Conservation (phyloP, 768 basidiomycete species). For the Mycena belliarum region DNA sequence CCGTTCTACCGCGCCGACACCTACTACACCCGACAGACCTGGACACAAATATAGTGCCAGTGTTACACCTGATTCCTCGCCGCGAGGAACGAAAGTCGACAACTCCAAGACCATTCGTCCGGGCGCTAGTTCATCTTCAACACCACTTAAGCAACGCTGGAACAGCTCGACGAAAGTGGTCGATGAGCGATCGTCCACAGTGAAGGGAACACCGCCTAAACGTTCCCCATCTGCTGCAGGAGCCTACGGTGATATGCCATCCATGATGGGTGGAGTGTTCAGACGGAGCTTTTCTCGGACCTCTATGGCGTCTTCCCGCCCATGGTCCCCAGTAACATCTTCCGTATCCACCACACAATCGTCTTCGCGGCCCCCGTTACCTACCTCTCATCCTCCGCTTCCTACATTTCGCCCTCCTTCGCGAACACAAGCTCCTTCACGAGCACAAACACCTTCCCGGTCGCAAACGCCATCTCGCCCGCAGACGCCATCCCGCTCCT, state of each 20-base stretch:
- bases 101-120: conserved; percentile 43
- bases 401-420: conserved; percentile 25
- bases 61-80: conserved; percentile 69
- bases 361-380: conserved; percentile 41
- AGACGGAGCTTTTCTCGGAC: conserved; percentile 70
- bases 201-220: conserved; percentile 53
- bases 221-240: conserved; percentile 51
- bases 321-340: conserved; percentile 77
- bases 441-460: conserved; percentile 12
- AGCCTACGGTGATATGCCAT: conserved; percentile 39
- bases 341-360: conserved; percentile 72
- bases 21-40: conserved; percentile 57
- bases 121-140: conserved; percentile 14
- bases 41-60: conserved; percentile 72
- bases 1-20: conserved; percentile 42
- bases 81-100: conserved; percentile 43
- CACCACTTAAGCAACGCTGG: conserved; percentile 57
- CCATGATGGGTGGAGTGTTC: conserved; percentile 49
- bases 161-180: conserved; percentile 81
- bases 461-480: conserved; percentile 46
- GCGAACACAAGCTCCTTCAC: conserved; percentile 36
- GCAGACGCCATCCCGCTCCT: conserved; percentile 54
- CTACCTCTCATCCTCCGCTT: conserved; percentile 42
- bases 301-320: conserved; percentile 76
- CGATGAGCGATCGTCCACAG: conserved; percentile 47